phyloP scores from a whole-genome alignment of 768 basidiomycete species.

The Mycena kentingensis region DNA sequence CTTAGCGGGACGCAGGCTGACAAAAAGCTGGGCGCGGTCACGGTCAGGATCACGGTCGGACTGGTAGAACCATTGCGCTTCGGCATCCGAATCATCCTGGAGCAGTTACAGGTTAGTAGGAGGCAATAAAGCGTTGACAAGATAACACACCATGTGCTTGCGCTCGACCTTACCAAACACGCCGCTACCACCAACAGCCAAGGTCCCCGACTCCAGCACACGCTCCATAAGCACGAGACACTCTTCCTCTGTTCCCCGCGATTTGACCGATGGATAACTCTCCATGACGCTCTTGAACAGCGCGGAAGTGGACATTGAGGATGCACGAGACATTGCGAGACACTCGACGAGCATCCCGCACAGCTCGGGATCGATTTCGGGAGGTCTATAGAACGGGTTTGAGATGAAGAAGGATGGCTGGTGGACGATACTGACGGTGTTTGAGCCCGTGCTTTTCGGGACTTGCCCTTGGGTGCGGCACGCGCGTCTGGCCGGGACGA shows the following conservation, averaged over 20 bases:
- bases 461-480: background rate
- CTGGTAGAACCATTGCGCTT: slow-evolving; percentile 76
- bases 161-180: slow-evolving; percentile 76
- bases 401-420: slow-evolving; percentile 5
- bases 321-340: slow-evolving; percentile 72
- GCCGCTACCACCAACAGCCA: slow-evolving; percentile 47
- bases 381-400: slow-evolving; percentile 17
- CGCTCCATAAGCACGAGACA: slow-evolving; percentile 53
- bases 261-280: slow-evolving; percentile 53
- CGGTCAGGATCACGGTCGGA: slow-evolving; percentile 70
- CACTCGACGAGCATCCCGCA: slow-evolving; percentile 71
- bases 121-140: slow-evolving; percentile 4
- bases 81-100: slow-evolving; percentile 53
- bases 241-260: slow-evolving; percentile 41
- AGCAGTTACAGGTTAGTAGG: slow-evolving; percentile 3
- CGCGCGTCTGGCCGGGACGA: background rate
- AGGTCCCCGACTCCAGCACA: slow-evolving; percentile 49
- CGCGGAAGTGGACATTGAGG: slow-evolving; percentile 57
- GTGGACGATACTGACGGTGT: background rate
- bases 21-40: slow-evolving; percentile 67
- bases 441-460: background rate
- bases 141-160: slow-evolving; percentile 52
- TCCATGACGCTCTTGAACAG: slow-evolving; percentile 55
- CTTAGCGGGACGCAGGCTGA: slow-evolving; percentile 69
- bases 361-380: slow-evolving; percentile 43